Percentiles rank a stretch among this genome's conserved stretches.
Conservation (phyloP, 257 asterid species). For the Salvia splendens region DNA sequence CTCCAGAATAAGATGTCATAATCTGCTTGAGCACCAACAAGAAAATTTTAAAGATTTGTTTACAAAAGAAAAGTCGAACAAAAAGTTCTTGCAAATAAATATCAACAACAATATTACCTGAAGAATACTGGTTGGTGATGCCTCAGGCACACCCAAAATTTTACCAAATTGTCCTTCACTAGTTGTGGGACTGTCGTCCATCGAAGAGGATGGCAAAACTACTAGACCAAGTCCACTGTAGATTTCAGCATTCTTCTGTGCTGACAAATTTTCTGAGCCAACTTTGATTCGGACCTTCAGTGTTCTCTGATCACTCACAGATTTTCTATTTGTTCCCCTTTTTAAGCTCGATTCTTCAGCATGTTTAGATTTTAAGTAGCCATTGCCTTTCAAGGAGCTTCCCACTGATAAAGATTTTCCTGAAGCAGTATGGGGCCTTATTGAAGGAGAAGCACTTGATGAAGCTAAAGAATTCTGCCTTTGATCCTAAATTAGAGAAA, state of each 20-base stretch:
- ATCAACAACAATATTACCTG: constrained; percentile 56
- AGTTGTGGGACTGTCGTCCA: constrained; percentile 67
- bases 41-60: constrained; percentile 23
- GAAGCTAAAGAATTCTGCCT: constrained; percentile 52
- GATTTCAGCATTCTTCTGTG: constrained; percentile 79
- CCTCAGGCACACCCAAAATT: constrained; percentile 49
- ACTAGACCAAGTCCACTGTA: constrained; percentile 95
- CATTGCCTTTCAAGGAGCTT: constrained; percentile 40
- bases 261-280: constrained; percentile 67
- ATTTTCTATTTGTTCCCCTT: constrained; percentile 43
- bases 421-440: constrained; percentile 51
- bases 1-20: constrained; percentile 74
- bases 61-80: constrained; percentile 20
- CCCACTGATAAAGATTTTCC: constrained; percentile 46
- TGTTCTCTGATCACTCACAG: constrained; percentile 58
- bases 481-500: constrained; percentile 59
- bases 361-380: constrained; percentile 41
- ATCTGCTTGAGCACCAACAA: constrained; percentile 54
- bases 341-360: constrained; percentile 52
- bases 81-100: constrained; percentile 13
- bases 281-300: constrained; percentile 91
- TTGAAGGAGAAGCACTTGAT: constrained; percentile 56
- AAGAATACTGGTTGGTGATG: constrained; percentile 90
- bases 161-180: constrained; percentile 57
- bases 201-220: constrained; percentile 85